phyloP scores from a whole-genome alignment of 2,329 filamentous ascomycete species.

The Alternaria viburni region DNA sequence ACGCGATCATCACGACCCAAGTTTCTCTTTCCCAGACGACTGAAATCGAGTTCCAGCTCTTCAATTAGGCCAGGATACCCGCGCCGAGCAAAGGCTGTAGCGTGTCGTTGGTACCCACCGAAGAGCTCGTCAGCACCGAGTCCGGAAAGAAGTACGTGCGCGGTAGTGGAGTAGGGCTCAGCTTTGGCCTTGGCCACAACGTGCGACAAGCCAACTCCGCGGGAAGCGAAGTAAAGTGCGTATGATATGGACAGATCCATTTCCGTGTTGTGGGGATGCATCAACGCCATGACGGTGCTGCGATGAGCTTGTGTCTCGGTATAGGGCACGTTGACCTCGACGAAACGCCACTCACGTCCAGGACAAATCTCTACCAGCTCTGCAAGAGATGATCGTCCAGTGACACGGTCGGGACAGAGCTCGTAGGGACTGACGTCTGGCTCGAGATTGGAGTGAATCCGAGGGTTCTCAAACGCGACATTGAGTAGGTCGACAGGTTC shows the following conservation, averaged over 20 bases:
- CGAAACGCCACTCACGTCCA: conserved; percentile 77
- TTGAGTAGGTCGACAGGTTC: conserved; percentile 88
- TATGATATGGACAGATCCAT: conserved; percentile 97
- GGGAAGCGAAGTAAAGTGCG: conserved; percentile 92
- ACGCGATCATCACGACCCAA: conserved; percentile 91
- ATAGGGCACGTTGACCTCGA: conserved; percentile 85
- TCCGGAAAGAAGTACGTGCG: conserved; percentile 86
- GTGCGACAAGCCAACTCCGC: conserved; percentile 65
- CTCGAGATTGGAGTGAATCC: conserved; percentile 55
- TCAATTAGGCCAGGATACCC: conserved; percentile 76
- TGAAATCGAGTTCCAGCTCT: conserved; percentile 85
- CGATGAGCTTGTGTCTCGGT: conserved; percentile 73
- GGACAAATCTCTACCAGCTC: conserved; percentile 76
- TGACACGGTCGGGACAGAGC: conserved; percentile 86
- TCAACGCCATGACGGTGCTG: conserved; percentile 73
- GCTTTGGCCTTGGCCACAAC: conserved; percentile 31
- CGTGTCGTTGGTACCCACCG: conserved; percentile 87
- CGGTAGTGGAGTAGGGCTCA: conserved; percentile 67
- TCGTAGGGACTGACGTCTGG: conserved; percentile 66
- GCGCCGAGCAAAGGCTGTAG: conserved; percentile 71
- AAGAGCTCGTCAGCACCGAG: conserved; percentile 96
- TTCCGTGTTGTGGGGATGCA: conserved; percentile 93
- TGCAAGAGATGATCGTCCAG: conserved; percentile 78
- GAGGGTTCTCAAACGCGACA: conserved; percentile 95
- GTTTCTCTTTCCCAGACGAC: conserved; percentile 88